phyloP scores from a whole-genome alignment of 2,329 filamentous ascomycete genomes.

The Neocucurbitaria cava region DNA sequence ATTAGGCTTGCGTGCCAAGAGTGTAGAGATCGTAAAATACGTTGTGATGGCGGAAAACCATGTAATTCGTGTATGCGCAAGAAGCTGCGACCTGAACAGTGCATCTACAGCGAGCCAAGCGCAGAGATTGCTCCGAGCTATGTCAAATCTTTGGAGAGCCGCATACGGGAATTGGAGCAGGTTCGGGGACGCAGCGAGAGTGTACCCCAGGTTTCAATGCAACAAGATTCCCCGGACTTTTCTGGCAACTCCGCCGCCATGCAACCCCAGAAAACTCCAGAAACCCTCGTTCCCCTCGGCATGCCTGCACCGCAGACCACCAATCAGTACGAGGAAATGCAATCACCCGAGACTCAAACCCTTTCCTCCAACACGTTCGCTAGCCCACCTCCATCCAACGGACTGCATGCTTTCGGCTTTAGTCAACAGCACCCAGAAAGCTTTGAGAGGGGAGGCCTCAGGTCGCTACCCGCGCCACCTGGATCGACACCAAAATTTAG shows the following conservation, averaged over 20 bases:
- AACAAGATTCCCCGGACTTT: not conserved
- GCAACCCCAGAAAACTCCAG: not conserved
- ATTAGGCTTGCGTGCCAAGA: conserved; percentile 10
- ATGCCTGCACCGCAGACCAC: not conserved
- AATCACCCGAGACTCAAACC: not conserved
- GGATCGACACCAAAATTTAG: not conserved
- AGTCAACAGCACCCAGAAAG: not conserved
- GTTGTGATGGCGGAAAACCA: conserved; percentile 7
- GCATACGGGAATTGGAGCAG: conserved; percentile 4
- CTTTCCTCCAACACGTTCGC: not conserved
- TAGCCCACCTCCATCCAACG: not conserved
- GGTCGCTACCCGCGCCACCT: not conserved
- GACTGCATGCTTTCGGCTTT: not conserved
- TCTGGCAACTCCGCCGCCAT: not conserved
- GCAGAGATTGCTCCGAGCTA: conserved; percentile 3
- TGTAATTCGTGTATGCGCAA: conserved; percentile 7
- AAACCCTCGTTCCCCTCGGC: not conserved
- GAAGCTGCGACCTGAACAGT: conserved; percentile 1
- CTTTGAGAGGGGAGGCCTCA: not conserved
- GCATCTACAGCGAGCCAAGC: conserved; percentile 2
- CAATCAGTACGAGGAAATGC: not conserved
- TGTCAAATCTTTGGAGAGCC: conserved; percentile 3
- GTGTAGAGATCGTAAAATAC: conserved; percentile 10
- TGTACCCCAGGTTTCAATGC: not conserved
- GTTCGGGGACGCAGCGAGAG: not conserved